These are phyloP conservation scores for Alternaria atra DNA, from an alignment of 2,329 filamentous ascomycete species.

Conservation along the genomic window DNA sequence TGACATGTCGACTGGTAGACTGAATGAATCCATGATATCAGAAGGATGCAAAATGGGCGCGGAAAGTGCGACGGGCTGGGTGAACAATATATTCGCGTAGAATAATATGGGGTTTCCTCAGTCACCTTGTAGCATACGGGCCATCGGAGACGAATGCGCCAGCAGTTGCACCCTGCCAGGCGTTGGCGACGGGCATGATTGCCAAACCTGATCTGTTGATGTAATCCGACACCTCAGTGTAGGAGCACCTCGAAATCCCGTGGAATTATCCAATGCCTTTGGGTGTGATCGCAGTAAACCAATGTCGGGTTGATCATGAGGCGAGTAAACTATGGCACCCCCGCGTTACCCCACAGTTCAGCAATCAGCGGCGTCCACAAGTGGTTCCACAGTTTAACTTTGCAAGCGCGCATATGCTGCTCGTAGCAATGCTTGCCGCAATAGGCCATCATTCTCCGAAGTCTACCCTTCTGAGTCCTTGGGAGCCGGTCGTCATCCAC, in stretches of 20 bases:
- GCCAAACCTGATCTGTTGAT: neutral
- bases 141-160: neutral
- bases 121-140: neutral
- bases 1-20: constrained; percentile 21
- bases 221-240: neutral
- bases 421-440: neutral
- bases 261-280: neutral
- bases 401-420: neutral
- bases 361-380: neutral
- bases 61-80: neutral
- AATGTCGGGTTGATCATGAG: neutral
- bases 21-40: constrained; percentile 25
- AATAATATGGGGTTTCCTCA: neutral
- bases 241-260: neutral
- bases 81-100: neutral
- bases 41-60: neutral
- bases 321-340: neutral
- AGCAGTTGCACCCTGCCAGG: neutral
- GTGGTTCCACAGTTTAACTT: neutral
- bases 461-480: constrained; percentile 10
- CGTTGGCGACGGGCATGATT: constrained; percentile 6
- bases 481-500: neutral
- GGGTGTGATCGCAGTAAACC: neutral
- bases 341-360: constrained; percentile 19
- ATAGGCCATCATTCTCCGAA: constrained; percentile 22